These are phyloP conservation scores for Marasmius sp. DNA, from an alignment of 1,284 basidiomycete species.

Conservation along the genomic window DNA sequence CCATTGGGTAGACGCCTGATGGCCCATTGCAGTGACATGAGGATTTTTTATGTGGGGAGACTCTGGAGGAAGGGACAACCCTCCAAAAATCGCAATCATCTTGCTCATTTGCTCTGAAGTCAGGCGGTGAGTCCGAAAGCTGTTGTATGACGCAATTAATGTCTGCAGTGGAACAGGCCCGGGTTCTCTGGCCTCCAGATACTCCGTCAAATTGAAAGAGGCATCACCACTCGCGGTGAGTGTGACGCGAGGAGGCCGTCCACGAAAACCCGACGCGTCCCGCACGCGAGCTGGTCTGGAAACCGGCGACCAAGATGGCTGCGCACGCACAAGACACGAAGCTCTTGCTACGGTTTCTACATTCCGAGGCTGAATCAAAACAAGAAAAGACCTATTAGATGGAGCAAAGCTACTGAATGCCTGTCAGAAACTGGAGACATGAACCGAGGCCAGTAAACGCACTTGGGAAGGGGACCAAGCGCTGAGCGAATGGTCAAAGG, in stretches of 20 bases:
- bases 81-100: slow-evolving; percentile 31
- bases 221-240: background rate
- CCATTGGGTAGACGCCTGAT: slow-evolving; percentile 24
- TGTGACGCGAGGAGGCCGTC: background rate
- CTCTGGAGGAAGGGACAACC: slow-evolving; percentile 25
- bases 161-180: slow-evolving; percentile 19
- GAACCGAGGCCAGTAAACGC: slow-evolving; percentile 6
- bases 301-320: background rate
- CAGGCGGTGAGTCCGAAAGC: slow-evolving; percentile 20
- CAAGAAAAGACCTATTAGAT: background rate
- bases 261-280: background rate
- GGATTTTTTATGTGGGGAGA: slow-evolving; percentile 16
- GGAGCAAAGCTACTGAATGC: background rate
- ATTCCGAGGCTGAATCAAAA: background rate
- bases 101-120: slow-evolving; percentile 27
- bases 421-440: slow-evolving; percentile 8
- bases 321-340: background rate
- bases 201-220: background rate
- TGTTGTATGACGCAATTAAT: slow-evolving; percentile 27
- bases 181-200: background rate
- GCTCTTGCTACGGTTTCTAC: background rate
- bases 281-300: background rate
- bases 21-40: background rate
- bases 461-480: slow-evolving; percentile 24
- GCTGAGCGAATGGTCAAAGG: slow-evolving; percentile 34